Evolutionary conservation across 768 basidiomycete genomes (phyloP).

Genomic region (Pisolithus sp.): DNA sequence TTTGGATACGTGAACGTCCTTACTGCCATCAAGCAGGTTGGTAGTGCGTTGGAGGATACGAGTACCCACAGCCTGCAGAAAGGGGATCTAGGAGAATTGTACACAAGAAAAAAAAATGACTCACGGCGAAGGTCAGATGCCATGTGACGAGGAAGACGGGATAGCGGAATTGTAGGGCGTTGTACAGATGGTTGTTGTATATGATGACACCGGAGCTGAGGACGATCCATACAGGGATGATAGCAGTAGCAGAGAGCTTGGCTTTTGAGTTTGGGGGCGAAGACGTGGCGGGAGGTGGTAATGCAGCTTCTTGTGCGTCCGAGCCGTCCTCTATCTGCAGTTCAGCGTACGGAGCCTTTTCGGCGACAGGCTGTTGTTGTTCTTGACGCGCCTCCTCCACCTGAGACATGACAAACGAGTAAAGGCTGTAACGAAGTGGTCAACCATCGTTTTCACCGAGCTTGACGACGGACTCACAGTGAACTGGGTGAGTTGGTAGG

Average conservation of each 20-base stretch:
- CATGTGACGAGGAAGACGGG: conserved; percentile 92
- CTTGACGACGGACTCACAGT: background rate
- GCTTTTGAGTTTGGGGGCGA: conserved; percentile 36
- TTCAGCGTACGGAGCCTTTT: conserved; percentile 16
- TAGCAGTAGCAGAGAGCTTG: conserved; percentile 58
- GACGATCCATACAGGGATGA: conserved; percentile 91
- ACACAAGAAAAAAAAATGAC: conserved; percentile 14
- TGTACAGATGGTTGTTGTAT: conserved; percentile 92
- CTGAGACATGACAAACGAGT: conserved; percentile 12
- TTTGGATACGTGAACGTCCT: conserved; percentile 74
- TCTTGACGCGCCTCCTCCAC: conserved; percentile 18
- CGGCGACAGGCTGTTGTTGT: conserved; percentile 1
- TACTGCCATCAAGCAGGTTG: conserved; percentile 66
- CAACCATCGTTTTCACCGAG: background rate
- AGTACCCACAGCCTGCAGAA: conserved; percentile 66
- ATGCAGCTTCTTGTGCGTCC: conserved; percentile 17
- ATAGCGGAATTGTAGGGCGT: conserved; percentile 75
- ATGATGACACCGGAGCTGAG: conserved; percentile 89
- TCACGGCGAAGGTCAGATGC: conserved; percentile 67
- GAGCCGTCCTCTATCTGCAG: conserved; percentile 16
- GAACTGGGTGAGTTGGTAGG: too few species aligned
- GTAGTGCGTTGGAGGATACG: conserved; percentile 81
- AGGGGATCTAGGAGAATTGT: background rate
- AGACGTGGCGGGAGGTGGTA: conserved; percentile 57
- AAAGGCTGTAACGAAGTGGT: background rate